Evolutionary conservation across 306 rosid genomes (phyloP), one percentile per base, ranked within the genome.

Genomic region (Parietaria judaica): DNA sequence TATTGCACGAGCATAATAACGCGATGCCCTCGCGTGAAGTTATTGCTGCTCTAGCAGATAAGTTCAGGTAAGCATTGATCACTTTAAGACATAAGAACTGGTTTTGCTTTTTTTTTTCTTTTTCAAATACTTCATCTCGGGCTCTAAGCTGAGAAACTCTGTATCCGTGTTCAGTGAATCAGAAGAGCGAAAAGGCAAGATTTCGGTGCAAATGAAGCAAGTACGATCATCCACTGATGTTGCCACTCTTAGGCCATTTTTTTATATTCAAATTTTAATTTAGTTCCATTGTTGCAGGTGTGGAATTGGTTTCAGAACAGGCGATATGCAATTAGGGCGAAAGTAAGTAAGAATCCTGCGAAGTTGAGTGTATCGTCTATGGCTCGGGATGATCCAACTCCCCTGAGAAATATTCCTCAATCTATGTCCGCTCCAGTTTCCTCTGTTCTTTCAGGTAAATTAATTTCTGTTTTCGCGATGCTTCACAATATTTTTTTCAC

Each of bases 241-340:
- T 31, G 14, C 6, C 41, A n/a, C 46, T 8, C 35, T 14, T 17
- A 53, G 56, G 35, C 8, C 66, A 61, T 13, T 74, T 60, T 70
- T 37, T 57, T 65, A 61, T 70, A 48, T 15, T 63, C 34, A 56
- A 10, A 47, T 54, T 36, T 51, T 16, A 41, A 41, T 49, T 9
- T 7, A 10, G 13, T 8, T 55, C 64, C 37, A 4, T 70, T 36
- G 14, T 71, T 79, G 43, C 77, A 94, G 99, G 94, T 94, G 62
- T 94, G 95, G 97, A 88, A 94, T 75, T 94, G 99, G 99, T 94
- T 94, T 68, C 99, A 94, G 78, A 94, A 94, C 72, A 88, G 88
- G 79, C 83, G 95, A 52, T 88, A 94, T 76, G 97, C 97, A 10
- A 79, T 86, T 65, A 82, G 97, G 66, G 95, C 95, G 68, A 94